A percentile compares a stretch with the other conserved stretches of the same genome.
Conservation (phyloP, 768 basidiomycete species). For the Lactifluus pinguis region DNA sequence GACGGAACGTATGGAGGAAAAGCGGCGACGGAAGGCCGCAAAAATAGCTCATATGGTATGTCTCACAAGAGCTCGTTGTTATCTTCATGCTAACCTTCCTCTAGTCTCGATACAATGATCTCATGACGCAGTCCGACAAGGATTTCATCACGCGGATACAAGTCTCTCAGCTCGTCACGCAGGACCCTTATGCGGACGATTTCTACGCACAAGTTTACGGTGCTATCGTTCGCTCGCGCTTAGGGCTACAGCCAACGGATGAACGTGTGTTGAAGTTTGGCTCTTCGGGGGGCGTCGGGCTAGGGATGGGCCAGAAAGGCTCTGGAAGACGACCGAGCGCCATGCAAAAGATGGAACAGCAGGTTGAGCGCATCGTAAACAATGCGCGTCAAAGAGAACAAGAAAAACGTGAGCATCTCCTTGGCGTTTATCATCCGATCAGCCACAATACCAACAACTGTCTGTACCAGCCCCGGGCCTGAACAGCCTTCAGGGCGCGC, state of each 20-base stretch:
- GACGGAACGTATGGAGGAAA: conserved; percentile 83
- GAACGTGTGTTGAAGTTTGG: conserved; percentile 82
- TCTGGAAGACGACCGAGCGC: conserved; percentile 69
- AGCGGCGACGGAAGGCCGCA: conserved; percentile 65
- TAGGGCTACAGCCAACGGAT: conserved; percentile 63
- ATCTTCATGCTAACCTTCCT: background rate
- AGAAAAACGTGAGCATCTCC: conserved; percentile 51
- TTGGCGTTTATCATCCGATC: conserved; percentile 23
- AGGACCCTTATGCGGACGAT: conserved; percentile 96
- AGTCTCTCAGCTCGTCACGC: conserved; percentile 93
- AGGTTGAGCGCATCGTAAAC: conserved; percentile 93
- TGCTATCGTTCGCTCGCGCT: conserved; percentile 68
- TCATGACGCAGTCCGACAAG: conserved; percentile 98
- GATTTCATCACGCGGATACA: conserved; percentile 99
- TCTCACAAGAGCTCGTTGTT: conserved; percentile 3
- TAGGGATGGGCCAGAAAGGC: conserved; percentile 65
- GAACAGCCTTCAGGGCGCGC: conserved; percentile 81
- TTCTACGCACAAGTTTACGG: conserved; percentile 97
- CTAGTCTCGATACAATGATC: conserved; percentile 85
- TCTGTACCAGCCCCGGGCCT: conserved; percentile 31
- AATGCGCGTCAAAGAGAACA: conserved; percentile 81
- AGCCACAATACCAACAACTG: conserved; percentile 9
- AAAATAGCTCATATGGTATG: conserved; percentile 86
- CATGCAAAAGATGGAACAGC: conserved; percentile 88
- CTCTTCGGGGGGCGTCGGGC: conserved; percentile 73